Conservation (phyloP, 805 yeast species). For the Nakazawaea pomicola region DNA sequence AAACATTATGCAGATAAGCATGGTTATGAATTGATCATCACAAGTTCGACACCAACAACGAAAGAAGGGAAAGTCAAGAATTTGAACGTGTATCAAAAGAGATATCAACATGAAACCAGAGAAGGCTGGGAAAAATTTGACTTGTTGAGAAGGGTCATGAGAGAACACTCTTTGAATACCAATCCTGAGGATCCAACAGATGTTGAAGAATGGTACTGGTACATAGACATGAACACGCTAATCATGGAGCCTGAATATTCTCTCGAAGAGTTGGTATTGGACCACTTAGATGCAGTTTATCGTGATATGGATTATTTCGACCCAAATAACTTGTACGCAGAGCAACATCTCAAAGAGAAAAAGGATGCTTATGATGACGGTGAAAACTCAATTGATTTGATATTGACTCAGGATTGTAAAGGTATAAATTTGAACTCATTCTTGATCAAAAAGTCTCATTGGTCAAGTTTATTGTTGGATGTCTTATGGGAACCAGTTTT, state of each 20-base stretch:
- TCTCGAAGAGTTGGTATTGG: slow-evolving; percentile 30
- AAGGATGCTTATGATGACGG: slow-evolving; percentile 16
- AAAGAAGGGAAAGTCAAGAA: slow-evolving; percentile 26
- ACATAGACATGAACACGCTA: slow-evolving; percentile 33
- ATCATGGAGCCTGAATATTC: slow-evolving; percentile 35
- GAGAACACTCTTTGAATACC: slow-evolving; percentile 23
- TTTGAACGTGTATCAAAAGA: slow-evolving; percentile 36
- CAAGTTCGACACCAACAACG: slow-evolving; percentile 17
- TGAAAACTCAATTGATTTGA: slow-evolving; percentile 31
- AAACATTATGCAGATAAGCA: slow-evolving; percentile 42
- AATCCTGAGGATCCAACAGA: slow-evolving; percentile 12
- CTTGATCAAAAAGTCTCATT: slow-evolving; percentile 30
- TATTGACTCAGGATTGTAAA: slow-evolving; percentile 36
- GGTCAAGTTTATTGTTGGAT: slow-evolving; percentile 33
- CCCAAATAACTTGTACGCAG: slow-evolving; percentile 28
- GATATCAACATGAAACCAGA: slow-evolving; percentile 45
- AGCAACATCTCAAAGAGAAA: slow-evolving; percentile 19
- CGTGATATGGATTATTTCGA: slow-evolving; percentile 31
- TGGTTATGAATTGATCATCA: slow-evolving; percentile 41
- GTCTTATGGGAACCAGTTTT: slow-evolving; percentile 37
- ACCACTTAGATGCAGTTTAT: slow-evolving; percentile 23
- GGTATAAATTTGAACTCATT: slow-evolving; percentile 38
- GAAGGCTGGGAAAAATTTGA: slow-evolving; percentile 42
- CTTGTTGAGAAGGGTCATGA: slow-evolving; percentile 29
- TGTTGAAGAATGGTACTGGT: slow-evolving; percentile 36